Evolutionary conservation across 805 yeast genomes (phyloP), one percentile per base, ranked within the genome.

Genomic region (Schwanniomyces vanrijiae): DNA sequence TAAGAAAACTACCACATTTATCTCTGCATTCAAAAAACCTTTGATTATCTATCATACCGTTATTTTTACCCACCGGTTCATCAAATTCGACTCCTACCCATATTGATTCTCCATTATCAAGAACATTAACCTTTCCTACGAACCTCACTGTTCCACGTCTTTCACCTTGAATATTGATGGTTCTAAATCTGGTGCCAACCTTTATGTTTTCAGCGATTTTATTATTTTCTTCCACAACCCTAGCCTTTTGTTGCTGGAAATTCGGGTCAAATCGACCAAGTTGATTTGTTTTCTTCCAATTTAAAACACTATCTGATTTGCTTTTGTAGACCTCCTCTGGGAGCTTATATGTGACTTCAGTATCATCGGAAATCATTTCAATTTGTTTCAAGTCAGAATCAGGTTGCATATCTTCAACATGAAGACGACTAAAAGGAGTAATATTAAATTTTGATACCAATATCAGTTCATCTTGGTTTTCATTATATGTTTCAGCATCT

Each of bases 71-170:
- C 6, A 79, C 77, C 0, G 97, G 92, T 54, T 87, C 90, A 55
- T 88, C 94, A 45, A 90, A 83, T 55, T 84, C 88, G 3, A 92
- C 78, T 0, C 97, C 98, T 25, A 88, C 77, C 97, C 97, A 92
- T 1, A 66, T 54, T 16, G 55, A 54, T 29, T 71, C 77, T 2
- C 73, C 76, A 11, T 61, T 61, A 41, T 81, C 83, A 42, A 90
- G 78, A 34, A 77, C 82, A 0, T 80, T 73, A 1, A 92, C 81
- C 34, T 65, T 66, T 2, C 98, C 98, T 11, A 90, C 68, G 57
- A 68, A 92, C 47, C 75, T 69, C 24, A 92, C 76, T n/a, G 73
- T 67, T 2, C 97, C 98, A 33, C 86, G 61, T 54, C 96, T 73
- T 53, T 76, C 80, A 19, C 77, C 76, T 40, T 64, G 69, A 26